These are phyloP conservation scores for Cytospora schulzeri DNA, from an alignment of 2,329 filamentous ascomycete species.

Conservation along the genomic window DNA sequence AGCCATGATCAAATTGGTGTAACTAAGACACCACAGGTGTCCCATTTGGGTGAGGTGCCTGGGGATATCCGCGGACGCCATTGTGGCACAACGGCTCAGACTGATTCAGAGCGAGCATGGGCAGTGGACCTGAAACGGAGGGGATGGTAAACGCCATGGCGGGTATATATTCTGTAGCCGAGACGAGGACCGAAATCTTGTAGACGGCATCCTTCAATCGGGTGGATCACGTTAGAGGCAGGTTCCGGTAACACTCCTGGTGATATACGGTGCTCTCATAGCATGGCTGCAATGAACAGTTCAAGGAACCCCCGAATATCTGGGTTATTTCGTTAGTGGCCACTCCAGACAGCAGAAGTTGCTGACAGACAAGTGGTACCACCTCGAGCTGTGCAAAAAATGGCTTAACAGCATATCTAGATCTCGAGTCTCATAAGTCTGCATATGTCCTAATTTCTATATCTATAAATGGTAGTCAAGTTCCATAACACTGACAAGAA, in stretches of 20 bases:
- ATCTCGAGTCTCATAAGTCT: too few relatives aligned
- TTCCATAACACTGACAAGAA: too few relatives aligned
- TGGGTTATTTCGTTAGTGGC: too few relatives aligned
- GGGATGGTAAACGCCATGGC: not conserved
- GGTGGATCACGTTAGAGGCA: too few relatives aligned
- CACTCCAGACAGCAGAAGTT: not conserved
- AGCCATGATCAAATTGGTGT: not conserved
- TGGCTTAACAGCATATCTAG: too few relatives aligned
- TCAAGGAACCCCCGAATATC: not conserved
- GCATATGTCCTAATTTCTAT: too few relatives aligned
- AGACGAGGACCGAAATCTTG: not conserved
- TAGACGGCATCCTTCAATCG: not conserved
- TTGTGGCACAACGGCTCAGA: not conserved
- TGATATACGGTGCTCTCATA: too few relatives aligned
- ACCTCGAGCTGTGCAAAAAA: too few relatives aligned
- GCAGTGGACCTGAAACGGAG: not conserved
- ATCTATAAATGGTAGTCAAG: too few relatives aligned
- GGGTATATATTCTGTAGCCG: not conserved
- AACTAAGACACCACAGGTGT: not conserved
- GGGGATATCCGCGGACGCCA: not conserved
- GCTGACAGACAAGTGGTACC: not conserved
- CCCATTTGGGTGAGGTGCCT: not conserved
- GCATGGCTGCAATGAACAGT: too few relatives aligned
- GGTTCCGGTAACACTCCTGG: too few relatives aligned
- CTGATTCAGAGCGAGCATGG: not conserved